A percentile compares a stretch with the other conserved stretches of the same genome.
phyloP scores from a whole-genome alignment of 257 asterid species.

The Rauvolfia tetraphylla region DNA sequence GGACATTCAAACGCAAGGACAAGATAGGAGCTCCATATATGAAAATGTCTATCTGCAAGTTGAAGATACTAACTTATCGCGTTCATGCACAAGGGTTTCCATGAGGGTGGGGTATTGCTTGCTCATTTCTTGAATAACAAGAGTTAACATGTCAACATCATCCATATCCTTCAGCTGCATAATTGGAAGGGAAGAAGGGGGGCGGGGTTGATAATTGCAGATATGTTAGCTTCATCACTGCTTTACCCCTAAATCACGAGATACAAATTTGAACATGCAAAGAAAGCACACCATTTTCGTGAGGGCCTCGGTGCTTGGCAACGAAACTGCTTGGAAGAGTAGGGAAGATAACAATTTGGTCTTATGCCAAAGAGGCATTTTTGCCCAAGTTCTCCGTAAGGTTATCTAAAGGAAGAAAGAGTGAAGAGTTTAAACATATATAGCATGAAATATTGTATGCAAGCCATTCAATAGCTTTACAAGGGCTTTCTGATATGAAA shows the following conservation, averaged over 20 bases:
- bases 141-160: conserved; percentile 85
- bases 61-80: conserved; percentile 64
- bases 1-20: background rate
- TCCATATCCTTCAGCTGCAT: conserved; percentile 94
- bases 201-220: no score
- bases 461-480: background rate
- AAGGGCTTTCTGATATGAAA: background rate
- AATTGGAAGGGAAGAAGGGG: conserved; percentile 19
- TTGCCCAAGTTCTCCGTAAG: conserved; percentile 80
- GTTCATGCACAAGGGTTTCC: conserved; percentile 94
- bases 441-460: background rate
- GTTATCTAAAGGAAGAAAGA: conserved; percentile 45
- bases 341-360: conserved; percentile 60
- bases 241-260: background rate
- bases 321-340: conserved; percentile 77
- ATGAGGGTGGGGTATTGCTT: conserved; percentile 81
- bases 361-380: conserved; percentile 95
- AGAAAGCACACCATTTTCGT: conserved; percentile 50
- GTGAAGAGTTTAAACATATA: background rate
- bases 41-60: background rate
- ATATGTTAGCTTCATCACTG: background rate
- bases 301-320: conserved; percentile 70
- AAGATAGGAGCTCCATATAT: background rate
- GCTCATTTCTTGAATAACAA: conserved; percentile 93
- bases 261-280: conserved; percentile 18